Percentiles rank a stretch among this genome's conserved stretches.
Conservation (phyloP, 2,329 filamentous ascomycete genomes). For the Metarhizium humberi region DNA sequence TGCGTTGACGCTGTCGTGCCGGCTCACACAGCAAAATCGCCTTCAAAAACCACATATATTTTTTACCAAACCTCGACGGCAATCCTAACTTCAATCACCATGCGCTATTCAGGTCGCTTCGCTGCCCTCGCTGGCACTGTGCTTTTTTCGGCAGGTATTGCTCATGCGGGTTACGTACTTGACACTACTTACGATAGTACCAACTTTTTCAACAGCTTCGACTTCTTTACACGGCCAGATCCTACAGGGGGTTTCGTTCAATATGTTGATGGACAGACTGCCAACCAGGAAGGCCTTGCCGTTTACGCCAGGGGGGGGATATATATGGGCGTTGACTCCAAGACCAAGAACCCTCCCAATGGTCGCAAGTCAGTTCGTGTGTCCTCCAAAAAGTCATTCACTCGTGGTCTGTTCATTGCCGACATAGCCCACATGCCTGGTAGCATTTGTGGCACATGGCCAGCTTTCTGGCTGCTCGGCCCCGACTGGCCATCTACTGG, state of each 20-base stretch:
- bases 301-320: constrained; percentile 44
- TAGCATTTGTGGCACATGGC: constrained; percentile 64
- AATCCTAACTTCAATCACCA: neutral
- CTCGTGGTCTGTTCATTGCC: constrained; percentile 59
- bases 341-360: constrained; percentile 39
- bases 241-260: constrained; percentile 68
- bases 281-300: constrained; percentile 48
- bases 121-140: constrained; percentile 18
- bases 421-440: constrained; percentile 72
- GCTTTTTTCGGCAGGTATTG: constrained; percentile 16
- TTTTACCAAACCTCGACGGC: neutral
- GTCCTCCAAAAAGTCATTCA: constrained; percentile 56
- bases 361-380: constrained; percentile 66
- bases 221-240: constrained; percentile 49
- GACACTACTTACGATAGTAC: constrained; percentile 36
- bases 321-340: constrained; percentile 62
- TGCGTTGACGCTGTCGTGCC: constrained; percentile 7
- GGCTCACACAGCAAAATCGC: constrained; percentile 9
- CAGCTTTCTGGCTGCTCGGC: constrained; percentile 62
- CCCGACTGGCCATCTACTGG: constrained; percentile 60
- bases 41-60: neutral
- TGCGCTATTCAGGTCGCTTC: constrained; percentile 14
- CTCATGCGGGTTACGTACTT: constrained; percentile 31
- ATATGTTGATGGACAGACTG: constrained; percentile 52
- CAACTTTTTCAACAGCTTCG: constrained; percentile 49